These are phyloP conservation scores for Schwanniomyces etchellsii DNA, from an alignment of 1,139 yeast species.

Conservation along the genomic window DNA sequence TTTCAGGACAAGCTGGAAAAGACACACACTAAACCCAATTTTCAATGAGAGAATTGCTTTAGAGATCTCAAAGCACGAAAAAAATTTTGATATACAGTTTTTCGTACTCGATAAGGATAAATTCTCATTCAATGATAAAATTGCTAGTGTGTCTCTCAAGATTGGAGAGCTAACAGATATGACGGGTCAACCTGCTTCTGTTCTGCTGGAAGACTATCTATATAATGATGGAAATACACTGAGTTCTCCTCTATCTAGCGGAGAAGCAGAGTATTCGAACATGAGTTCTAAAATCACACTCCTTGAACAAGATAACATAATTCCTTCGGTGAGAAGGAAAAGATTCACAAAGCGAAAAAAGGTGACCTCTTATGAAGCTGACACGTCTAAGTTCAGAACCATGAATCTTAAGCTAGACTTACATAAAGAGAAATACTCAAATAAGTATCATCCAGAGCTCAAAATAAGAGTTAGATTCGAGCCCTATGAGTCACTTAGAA, in stretches of 20 bases:
- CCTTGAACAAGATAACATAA: conserved; percentile 27
- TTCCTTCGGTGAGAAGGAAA: conserved; percentile 23
- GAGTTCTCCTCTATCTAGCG: background rate
- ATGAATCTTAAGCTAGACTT: conserved; percentile 34
- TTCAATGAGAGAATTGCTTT: conserved; percentile 79
- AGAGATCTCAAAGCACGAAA: conserved; percentile 67
- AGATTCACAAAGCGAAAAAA: conserved; percentile 23
- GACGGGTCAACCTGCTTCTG: background rate
- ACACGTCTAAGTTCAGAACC: conserved; percentile 39
- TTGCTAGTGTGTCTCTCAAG: conserved; percentile 59
- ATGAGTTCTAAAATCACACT: conserved; percentile 16
- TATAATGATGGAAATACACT: background rate
- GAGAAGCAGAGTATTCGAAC: conserved; percentile 6
- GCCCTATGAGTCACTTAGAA: conserved; percentile 60
- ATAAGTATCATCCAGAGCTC: conserved; percentile 47
- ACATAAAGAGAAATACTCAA: conserved; percentile 26
- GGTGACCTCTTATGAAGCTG: conserved; percentile 24
- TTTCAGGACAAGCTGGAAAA: conserved; percentile 78
- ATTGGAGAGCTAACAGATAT: conserved; percentile 40
- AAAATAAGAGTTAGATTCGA: conserved; percentile 61
- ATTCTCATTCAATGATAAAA: conserved; percentile 75
- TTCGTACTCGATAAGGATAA: conserved; percentile 80
- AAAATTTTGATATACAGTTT: conserved; percentile 59
- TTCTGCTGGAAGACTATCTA: background rate
- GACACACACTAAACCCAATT: conserved; percentile 78